Evolutionary conservation across 495 filamentous ascomycete species (phyloP), one percentile per base, ranked within the genome.

Genomic region (Aspergillus funiculosus): DNA sequence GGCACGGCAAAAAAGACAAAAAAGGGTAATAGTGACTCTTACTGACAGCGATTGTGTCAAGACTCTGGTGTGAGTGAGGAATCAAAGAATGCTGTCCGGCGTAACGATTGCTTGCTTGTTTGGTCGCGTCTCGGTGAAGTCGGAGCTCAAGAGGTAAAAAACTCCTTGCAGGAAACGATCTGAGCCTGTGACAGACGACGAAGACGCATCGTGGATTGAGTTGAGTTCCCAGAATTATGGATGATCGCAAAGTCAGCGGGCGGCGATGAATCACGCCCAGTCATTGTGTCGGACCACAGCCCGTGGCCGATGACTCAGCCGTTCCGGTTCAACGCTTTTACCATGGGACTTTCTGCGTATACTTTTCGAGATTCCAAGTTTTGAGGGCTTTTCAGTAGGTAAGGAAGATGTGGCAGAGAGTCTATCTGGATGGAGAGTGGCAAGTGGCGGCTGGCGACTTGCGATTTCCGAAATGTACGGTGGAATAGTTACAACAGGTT

Each of bases 161-260:
- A 41, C 50, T 45, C 44, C 45, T 53, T 48, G 31, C 39, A 36
- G 48, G 20, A 20, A 7, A 41, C 18, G 27, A 41, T 61, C 46
- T 58, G 51, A 43, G 53, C 63, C 66, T 65, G 46, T 69, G 58
- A 69, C 44, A 57, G 34, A 15, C 25, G 46, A 40, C 50, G 54
- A 48, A 49, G 35, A 42, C 32, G 43, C 50, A 54, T 53, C 63
- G 65, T 68, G 65, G 61, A 63, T n/a, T n/a, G n/a, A n/a, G n/a
- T n/a, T n/a, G n/a, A n/a, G n/a, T n/a, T n/a, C n/a, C n/a, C n/a
- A n/a, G n/a, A n/a, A n/a, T n/a, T n/a, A n/a, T n/a, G n/a, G n/a
- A 18, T 39, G 13, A 48, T 45, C 40, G 26, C 39, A 53, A 53
- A 40, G 34, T 43, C 22, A 44, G 22, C 15, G 21, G 19, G 35